These are phyloP conservation scores for Gliomastix tumulicola DNA, from an alignment of 2,329 filamentous ascomycete genomes.

Conservation along the genomic window DNA sequence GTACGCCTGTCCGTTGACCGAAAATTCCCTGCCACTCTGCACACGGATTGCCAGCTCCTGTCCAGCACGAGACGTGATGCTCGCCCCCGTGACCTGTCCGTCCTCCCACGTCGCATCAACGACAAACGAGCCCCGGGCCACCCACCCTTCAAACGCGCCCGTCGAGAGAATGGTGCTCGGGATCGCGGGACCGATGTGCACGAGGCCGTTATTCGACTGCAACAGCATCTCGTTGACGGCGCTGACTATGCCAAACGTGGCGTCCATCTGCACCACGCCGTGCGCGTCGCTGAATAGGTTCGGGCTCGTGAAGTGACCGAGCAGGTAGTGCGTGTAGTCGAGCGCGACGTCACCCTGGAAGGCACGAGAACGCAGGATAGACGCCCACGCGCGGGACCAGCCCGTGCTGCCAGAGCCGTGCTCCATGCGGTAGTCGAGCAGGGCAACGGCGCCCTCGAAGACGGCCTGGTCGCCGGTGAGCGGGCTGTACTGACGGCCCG, in stretches of 20 bases:
- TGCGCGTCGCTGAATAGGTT: slow-evolving; percentile 6
- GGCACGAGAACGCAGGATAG: not conserved
- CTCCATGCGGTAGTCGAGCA: not conserved
- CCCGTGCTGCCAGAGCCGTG: not conserved
- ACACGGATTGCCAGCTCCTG: slow-evolving; percentile 22
- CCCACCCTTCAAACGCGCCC: slow-evolving; percentile 11
- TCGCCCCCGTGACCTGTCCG: slow-evolving; percentile 14
- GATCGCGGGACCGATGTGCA: slow-evolving; percentile 2
- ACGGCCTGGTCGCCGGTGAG: not conserved
- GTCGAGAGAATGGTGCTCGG: slow-evolving; percentile 6
- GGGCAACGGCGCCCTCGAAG: not conserved
- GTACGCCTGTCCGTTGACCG: too few relatives aligned
- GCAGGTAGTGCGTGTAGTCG: too few relatives aligned
- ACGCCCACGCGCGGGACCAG: not conserved
- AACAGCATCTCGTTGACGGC: slow-evolving; percentile 36
- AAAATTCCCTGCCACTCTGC: not conserved
- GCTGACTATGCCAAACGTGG: slow-evolving; percentile 36
- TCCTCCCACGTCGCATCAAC: slow-evolving; percentile 17
- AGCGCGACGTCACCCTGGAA: too few relatives aligned
- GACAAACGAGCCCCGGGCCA: slow-evolving; percentile 9
- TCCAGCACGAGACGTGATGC: slow-evolving; percentile 27
- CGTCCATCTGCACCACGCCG: slow-evolving; percentile 17
- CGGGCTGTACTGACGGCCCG: not conserved
- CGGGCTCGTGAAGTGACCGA: too few relatives aligned
- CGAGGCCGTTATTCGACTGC: slow-evolving; percentile 20